Base-by-base conservation (phyloP, 169 alveolate species). In the Plasmodium gonderi region DNA sequence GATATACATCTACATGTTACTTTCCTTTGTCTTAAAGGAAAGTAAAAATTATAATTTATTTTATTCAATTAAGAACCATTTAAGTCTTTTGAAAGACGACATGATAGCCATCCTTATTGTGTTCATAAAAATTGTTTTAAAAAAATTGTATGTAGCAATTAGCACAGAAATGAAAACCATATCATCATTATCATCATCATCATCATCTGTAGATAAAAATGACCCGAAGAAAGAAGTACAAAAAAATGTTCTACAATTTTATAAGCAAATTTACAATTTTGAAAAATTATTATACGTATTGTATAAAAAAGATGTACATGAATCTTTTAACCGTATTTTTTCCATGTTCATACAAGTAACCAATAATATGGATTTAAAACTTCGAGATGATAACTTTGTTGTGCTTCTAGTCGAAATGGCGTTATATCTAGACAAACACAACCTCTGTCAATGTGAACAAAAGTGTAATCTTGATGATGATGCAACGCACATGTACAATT, bases 381-480 rank as follows among this genome's bases (percentile, higher is more conserved):
- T 83, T 8, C 51, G 45, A 29, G 92, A 72, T 31, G 92, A 83
- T 72, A 83, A 83, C 31, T 20, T 83, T n/a, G 82, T 83, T 26
- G 45, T 49, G 14, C 45, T 83, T 6, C 14, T 83, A 33, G 92
- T 83, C 8, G 92, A 83, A 83, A 83, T 83, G 92, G 83, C 92
- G 0, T 74, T 83, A 47, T 83, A 69, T 31, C 4, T 83, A 33
- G 92, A 83, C 64, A 68, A 83, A 54, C 26, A 31, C 20, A 23
- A 83, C 17, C 49, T 80, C 20, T 80, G 67, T 42, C 26, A 80
- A 67, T 6, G 23, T 65, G 91, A 33, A 51, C 14, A 80, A 38
- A 80, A 38, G 23, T 17, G 72, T 33, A n/a, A 40, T 12, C n/a
- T 69, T n/a, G 76, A 79, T 65, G 31, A 79, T 17, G 65, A 51